phyloP scores from a whole-genome alignment of 805 yeast species.

The Novakomyces olei region DNA sequence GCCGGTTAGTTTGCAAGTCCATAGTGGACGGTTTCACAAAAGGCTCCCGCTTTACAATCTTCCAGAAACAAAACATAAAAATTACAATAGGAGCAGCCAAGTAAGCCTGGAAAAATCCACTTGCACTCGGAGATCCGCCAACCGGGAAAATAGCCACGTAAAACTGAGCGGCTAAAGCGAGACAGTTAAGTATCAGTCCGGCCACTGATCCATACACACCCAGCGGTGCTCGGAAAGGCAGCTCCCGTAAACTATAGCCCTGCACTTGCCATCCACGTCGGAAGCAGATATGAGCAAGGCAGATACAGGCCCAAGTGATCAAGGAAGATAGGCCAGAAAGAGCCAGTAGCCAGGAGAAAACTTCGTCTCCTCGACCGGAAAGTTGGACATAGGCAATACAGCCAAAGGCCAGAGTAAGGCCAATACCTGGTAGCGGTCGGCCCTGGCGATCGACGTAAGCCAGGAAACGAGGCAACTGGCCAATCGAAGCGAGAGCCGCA shows the following conservation, averaged over 20 bases:
- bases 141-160: constrained; percentile 64
- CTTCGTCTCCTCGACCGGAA: constrained; percentile 11
- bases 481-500: constrained; percentile 44
- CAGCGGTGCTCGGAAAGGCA: constrained; percentile 40
- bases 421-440: constrained; percentile 52
- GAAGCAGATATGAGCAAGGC: constrained; percentile 46
- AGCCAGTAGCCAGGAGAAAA: constrained; percentile 60
- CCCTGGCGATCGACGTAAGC: constrained; percentile 59
- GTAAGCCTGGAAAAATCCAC: constrained; percentile 16
- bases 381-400: not conserved
- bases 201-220: constrained; percentile 48
- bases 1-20: constrained; percentile 42
- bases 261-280: constrained; percentile 38
- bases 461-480: constrained; percentile 36
- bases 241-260: constrained; percentile 40
- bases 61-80: constrained; percentile 26
- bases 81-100: constrained; percentile 16
- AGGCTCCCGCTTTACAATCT: constrained; percentile 23
- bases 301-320: constrained; percentile 60
- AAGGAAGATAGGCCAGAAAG: constrained; percentile 54
- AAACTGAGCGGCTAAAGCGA: constrained; percentile 54
- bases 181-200: constrained; percentile 34
- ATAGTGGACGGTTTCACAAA: constrained; percentile 27
- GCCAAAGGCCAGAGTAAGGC: constrained; percentile 26
- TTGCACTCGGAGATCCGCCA: constrained; percentile 20